Percentiles rank a stretch among this genome's conserved stretches.
Evolutionary conservation across 768 basidiomycete genomes (phyloP).

Genomic region (Leccinum truebloodii): DNA sequence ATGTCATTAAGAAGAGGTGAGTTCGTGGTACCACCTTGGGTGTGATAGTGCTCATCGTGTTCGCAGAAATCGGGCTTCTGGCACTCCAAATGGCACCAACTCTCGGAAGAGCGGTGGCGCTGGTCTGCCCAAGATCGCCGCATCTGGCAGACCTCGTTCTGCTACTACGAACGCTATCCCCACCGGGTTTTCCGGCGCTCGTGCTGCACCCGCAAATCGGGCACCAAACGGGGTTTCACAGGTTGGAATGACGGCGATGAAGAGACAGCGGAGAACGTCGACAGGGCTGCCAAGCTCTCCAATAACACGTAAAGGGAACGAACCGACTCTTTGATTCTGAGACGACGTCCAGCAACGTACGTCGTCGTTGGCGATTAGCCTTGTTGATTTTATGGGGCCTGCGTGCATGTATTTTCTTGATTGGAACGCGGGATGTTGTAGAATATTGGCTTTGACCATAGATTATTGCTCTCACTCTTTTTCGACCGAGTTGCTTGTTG

Average conservation of each 20-base stretch:
- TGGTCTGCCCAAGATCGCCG: constrained; percentile 75
- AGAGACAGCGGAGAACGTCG: constrained; percentile 81
- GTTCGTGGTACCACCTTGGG: constrained; percentile 10
- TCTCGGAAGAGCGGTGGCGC: constrained; percentile 58
- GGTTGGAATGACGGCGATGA: constrained; percentile 49
- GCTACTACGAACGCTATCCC: constrained; percentile 62
- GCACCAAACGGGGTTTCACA: constrained; percentile 20
- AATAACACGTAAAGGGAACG: constrained; percentile 33
- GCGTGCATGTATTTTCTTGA: constrained; percentile 36
- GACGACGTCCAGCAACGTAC: constrained; percentile 3
- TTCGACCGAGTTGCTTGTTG: constrained; percentile 11
- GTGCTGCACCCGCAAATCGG: constrained; percentile 38
- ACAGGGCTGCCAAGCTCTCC: constrained; percentile 48
- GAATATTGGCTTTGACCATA: constrained; percentile 29
- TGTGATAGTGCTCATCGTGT: constrained; percentile 1
- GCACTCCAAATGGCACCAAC: constrained; percentile 57
- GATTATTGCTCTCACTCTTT: constrained; percentile 34
- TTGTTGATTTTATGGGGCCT: constrained; percentile 18
- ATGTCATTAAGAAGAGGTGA: constrained; percentile 95
- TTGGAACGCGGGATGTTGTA: constrained; percentile 33
- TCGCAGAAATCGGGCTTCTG: constrained; percentile 77
- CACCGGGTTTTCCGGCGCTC: constrained; percentile 44
- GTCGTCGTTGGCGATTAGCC: constrained; percentile 13
- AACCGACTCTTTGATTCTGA: constrained; percentile 18
- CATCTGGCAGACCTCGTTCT: constrained; percentile 70